phyloP scores from a whole-genome alignment of 2,329 filamentous ascomycete genomes.

The Lanzia echinophila region DNA sequence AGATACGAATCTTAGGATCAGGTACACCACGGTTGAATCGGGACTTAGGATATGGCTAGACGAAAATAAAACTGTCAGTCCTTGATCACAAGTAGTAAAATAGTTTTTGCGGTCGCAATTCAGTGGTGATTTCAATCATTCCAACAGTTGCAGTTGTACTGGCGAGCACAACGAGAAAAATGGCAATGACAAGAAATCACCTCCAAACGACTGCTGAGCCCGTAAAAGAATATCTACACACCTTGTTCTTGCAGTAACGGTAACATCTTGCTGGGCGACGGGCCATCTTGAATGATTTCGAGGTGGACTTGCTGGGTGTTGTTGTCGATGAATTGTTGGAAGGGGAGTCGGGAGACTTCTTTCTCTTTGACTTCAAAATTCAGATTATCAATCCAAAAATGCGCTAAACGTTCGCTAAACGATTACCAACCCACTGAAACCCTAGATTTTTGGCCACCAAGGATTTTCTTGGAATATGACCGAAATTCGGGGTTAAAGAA shows the following conservation, averaged over 20 bases:
- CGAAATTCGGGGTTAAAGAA: conserved; percentile 1
- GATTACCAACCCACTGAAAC: conserved; percentile 4
- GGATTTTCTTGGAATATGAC: conserved; percentile 11
- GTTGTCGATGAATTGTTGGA: conserved; percentile 25
- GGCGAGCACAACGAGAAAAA: conserved; percentile 5
- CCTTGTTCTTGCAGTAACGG: conserved; percentile 99
- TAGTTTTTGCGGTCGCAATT: neutral
- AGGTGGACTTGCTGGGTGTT: conserved; percentile 42
- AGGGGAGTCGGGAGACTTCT: conserved; percentile 9
- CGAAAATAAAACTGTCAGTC: conserved; percentile 16
- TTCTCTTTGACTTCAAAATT: conserved; percentile 3
- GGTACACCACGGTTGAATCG: conserved; percentile 99
- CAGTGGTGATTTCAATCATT: too few species aligned
- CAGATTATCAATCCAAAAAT: neutral
- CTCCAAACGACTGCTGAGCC: conserved; percentile 3
- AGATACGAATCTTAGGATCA: conserved; percentile 81
- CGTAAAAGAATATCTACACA: conserved; percentile 41
- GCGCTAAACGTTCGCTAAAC: neutral
- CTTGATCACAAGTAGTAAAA: neutral
- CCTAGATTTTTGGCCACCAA: conserved; percentile 8
- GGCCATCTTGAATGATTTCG: conserved; percentile 84
- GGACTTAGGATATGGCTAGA: conserved; percentile 94
- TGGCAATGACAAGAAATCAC: conserved; percentile 6
- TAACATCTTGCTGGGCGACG: conserved; percentile 99
- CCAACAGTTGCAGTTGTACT: neutral